Conservation (phyloP, 2,329 filamentous ascomycete genomes). For the Gremmenia infestans region DNA sequence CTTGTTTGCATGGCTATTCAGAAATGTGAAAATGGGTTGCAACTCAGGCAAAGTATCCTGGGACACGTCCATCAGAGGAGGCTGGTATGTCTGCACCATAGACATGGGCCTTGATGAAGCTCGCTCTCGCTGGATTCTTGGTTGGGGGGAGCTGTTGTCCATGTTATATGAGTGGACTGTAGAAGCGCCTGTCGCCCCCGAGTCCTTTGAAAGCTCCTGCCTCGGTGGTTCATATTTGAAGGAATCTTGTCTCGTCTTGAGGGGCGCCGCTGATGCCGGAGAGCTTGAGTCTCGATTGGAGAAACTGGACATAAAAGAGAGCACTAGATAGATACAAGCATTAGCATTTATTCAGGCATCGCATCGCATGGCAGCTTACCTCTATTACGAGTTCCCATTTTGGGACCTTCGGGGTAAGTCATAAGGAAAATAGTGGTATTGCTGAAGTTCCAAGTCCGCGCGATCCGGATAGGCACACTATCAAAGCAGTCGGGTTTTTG, state of each 20-base stretch:
- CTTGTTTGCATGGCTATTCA: slow-evolving; percentile 95
- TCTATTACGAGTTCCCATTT: slow-evolving; percentile 31
- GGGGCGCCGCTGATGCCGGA: slow-evolving; percentile 27
- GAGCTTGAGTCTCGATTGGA: slow-evolving; percentile 42
- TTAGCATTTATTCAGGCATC: slow-evolving; percentile 10
- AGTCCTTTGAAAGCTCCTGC: slow-evolving; percentile 34
- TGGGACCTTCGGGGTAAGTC: slow-evolving; percentile 12
- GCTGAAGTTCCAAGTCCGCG: slow-evolving; percentile 13
- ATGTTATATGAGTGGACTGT: slow-evolving; percentile 14
- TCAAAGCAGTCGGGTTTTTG: too few species aligned
- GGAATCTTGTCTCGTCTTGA: slow-evolving; percentile 15
- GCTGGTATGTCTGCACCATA: slow-evolving; percentile 81
- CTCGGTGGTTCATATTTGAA: slow-evolving; percentile 24
- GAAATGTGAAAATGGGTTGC: slow-evolving; percentile 85
- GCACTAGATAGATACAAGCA: slow-evolving; percentile 47
- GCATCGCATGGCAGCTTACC: slow-evolving; percentile 23
- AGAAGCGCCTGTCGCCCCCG: background rate
- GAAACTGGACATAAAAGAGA: slow-evolving; percentile 85
- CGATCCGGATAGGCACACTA: slow-evolving; percentile 13
- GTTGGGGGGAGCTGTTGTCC: slow-evolving; percentile 22
- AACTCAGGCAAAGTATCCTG: slow-evolving; percentile 88
- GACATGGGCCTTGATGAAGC: slow-evolving; percentile 68
- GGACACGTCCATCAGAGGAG: slow-evolving; percentile 78
- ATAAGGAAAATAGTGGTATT: slow-evolving; percentile 17
- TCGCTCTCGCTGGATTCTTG: slow-evolving; percentile 35